These are phyloP conservation scores for Blastobotrys buckinghamii DNA, from an alignment of 1,139 yeast genomes.

Conservation along the genomic window DNA sequence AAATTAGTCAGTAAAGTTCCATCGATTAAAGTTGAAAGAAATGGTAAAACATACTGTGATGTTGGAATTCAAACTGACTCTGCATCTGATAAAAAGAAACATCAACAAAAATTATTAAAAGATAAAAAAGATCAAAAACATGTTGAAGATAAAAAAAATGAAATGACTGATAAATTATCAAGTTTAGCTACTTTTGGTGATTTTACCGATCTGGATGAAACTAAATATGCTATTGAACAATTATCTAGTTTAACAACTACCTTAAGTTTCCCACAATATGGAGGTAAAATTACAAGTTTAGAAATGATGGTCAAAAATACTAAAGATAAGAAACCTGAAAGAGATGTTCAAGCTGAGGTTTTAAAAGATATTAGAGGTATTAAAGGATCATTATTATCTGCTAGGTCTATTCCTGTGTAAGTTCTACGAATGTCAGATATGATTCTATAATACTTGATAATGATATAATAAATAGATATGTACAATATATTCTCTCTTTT, in stretches of 20 bases:
- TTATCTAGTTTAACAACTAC: slow-evolving; percentile 5
- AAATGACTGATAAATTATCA: neutral
- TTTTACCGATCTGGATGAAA: neutral
- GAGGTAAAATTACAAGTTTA: slow-evolving; percentile 2
- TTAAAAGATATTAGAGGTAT: slow-evolving; percentile 32
- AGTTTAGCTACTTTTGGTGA: neutral
- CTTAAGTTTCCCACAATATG: slow-evolving; percentile 8
- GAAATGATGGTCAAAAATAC: neutral
- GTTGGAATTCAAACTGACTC: slow-evolving; percentile 29
- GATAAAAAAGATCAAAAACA: neutral
- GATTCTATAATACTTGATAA: neutral
- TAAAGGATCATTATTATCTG: slow-evolving; percentile 29
- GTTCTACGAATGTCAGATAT: neutral
- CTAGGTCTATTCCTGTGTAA: neutral
- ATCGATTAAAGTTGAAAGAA: slow-evolving; percentile 17
- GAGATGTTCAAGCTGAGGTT: slow-evolving; percentile 20
- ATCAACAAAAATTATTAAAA: neutral
- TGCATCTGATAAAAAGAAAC: neutral
- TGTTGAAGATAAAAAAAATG: neutral
- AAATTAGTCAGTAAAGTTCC: slow-evolving; percentile 22
- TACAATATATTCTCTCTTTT: neutral
- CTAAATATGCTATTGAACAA: slow-evolving; percentile 4
- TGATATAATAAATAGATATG: neutral
- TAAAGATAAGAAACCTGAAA: slow-evolving; percentile 8
- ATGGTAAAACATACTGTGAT: slow-evolving; percentile 25